Base-by-base conservation (phyloP, 805 yeast genomes). In the Kodamaea kakaduensis region DNA sequence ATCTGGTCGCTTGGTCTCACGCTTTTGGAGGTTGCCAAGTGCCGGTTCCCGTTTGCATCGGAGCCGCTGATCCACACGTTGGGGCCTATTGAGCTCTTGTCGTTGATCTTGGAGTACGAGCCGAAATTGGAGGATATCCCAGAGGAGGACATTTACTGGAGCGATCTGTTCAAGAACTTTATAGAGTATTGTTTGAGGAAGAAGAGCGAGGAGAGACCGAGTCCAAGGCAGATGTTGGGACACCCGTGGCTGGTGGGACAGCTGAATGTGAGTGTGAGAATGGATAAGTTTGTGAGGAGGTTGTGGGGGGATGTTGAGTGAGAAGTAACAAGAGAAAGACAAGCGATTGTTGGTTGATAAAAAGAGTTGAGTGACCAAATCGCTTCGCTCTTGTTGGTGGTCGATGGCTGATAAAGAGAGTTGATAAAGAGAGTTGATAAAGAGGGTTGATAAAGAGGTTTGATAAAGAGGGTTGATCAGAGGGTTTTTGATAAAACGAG, bases 1-100 rank as follows among this genome's bases (percentile, higher is more conserved):
- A 90, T 93, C 10, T 93, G 98, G 98, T 88, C 97, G 1, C 62
- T 93, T 20, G 98, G 98, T 0, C 67, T 93, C 27, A 89, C 97
- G 2, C 63, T 93, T 31, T 64, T 93, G 51, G 98, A 93, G 54
- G 96, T 90, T 17, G 96, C 97, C 3, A 79, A 77, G 52, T 95
- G 95, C n/a, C 68, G 73, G 45, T 90, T 90, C 56, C 98, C 98
- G 6, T 83, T 84, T 54, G 45, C 42, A 16, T 26, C 39, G 20
- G 58, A 59, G 19, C 66, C 61, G 29, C 45, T 53, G 45, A 58
- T 36, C 56, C 67, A 32, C 67, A 69, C 43, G 22, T 40, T 43
- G 63, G 77, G 56, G 9, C 97, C 97, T 1, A 87, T 90, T 31
- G 98, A 90, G 59, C 69, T 93, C 9, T 63, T 93, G 27, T 74